Base-by-base conservation (phyloP, 1,284 basidiomycete genomes). In the Termitomyces sp. region DNA sequence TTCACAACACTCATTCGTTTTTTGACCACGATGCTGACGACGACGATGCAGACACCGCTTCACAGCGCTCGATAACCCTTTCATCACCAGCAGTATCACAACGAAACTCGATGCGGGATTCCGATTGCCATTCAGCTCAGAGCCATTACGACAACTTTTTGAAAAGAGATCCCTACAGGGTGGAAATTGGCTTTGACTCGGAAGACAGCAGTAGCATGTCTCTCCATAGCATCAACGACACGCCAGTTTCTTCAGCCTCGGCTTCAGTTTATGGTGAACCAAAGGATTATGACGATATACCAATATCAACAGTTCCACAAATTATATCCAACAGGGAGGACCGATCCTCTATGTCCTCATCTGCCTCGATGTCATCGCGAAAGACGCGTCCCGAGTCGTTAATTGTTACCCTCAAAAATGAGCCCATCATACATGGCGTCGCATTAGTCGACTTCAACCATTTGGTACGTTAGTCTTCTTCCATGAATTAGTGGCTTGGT, bases 391-490 rank as follows among this genome's bases (percentile, higher is more conserved):
- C 89, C 12, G 89, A 92, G 65, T 89, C 86, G 5, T 72, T 88
- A 65, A 65, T 92, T 9, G 68, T 88, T 21, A 77, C 79, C 36
- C 75, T 82, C 10, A 75, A 79, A 0, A 72, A 71, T 19, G 83
- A 83, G 1, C 83, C 82, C 4, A 70, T 92, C 28, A 78, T 94
- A 15, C 74, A 93, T 7, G 92, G 92, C 4, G 85, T 94, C 51
- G 92, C 90, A 2, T 73, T 95, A 19, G 87, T 95, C 30, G 92
- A 95, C 66, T 95, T 95, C 67, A 93, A 95, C 67, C 92, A 95
- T 70, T 69, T 94, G 64, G 92, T 92, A 65, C 65, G 39, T 80
- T 66, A 39, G 40, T 39, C 3, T 7, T 17, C 28, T 17, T 43
- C 19, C 4, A 3, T n/a, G 1, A 31, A 46, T 33, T 12, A 15